Conservation (phyloP, 1,284 basidiomycete species). For the Abortiporus biennis region DNA sequence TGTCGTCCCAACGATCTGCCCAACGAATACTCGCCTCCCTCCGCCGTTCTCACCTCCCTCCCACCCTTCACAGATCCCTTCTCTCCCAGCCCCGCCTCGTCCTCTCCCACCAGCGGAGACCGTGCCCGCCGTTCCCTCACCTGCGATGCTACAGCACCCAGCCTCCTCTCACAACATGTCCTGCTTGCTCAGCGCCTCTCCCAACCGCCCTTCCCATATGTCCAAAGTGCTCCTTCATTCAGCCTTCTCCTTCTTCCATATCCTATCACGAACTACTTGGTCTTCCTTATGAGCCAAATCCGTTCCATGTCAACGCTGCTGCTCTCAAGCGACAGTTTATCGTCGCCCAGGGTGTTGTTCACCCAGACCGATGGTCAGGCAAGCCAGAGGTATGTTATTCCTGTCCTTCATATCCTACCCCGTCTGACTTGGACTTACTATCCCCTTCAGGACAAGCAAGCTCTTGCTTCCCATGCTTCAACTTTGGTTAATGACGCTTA, state of each 20-base stretch:
- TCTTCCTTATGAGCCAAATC: slow-evolving; percentile 51
- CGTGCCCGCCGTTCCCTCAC: background rate
- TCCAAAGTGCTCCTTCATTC: slow-evolving; percentile 57
- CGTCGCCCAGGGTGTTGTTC: slow-evolving; percentile 66
- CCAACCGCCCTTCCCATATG: slow-evolving; percentile 65
- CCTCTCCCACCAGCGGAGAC: background rate
- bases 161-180: no score
- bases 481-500: slow-evolving; percentile 75
- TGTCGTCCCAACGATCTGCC: no score
- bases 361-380: slow-evolving; percentile 76
- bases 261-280: slow-evolving; percentile 61
- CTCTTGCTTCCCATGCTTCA: slow-evolving; percentile 60
- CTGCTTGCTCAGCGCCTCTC: slow-evolving; percentile 52
- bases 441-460: slow-evolving; percentile 44
- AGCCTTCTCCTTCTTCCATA: slow-evolving; percentile 41
- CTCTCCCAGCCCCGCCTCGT: background rate
- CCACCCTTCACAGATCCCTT: background rate
- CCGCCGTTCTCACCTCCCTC: no score
- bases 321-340: slow-evolving; percentile 58
- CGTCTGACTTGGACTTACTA: slow-evolving; percentile 6
- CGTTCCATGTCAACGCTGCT: slow-evolving; percentile 52
- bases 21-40: no score
- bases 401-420: background rate
- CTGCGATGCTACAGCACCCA: slow-evolving; percentile 5
- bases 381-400: slow-evolving; percentile 44